Base-by-base conservation (phyloP, 345 rosid genomes). In the Linum trigynum region DNA sequence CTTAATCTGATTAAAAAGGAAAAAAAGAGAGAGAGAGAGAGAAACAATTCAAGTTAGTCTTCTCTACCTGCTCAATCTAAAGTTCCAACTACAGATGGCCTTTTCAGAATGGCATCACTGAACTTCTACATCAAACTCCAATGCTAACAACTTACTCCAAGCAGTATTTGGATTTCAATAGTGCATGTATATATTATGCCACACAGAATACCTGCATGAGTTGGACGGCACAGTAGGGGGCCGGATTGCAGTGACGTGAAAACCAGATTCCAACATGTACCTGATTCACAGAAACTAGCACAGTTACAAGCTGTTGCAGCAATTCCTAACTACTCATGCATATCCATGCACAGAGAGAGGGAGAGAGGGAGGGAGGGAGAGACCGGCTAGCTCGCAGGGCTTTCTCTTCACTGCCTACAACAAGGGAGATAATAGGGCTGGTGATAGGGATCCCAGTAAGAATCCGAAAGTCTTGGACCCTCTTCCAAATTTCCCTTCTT, bases 171-270 rank as follows among this genome's bases (percentile, higher is more conserved):
- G 32, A 23, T 23, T 23, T 23, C 32, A 23, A 23, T 23, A 23
- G 32, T 23, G 0, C 32, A 23, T 23, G 32, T 23, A 23, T 23
- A 23, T 23, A 23, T 23, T 23, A 23, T 23, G 32, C 32, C 32
- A 23, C 32, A 23, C 32, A 23, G 32, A 23, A 23, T 23, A 92
- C 97, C 97, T 85, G 97, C 97, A 94, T 64, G 92, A 90, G 71
- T 94, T 94, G 50, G 92, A 81, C 70, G 99, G 96, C 65, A 94
- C 99, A 32, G 97, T 90, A 65, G 99, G 99, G 39, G 98, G 99
- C 78, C 97, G 76, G 69, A 90, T 90, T 58, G 99, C 96, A 73
- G 90, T 84, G 53, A 88, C 96, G 63, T 90, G 96, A 67, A 94
- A 88, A n/a, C 99, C 97, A 61, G 88, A 86, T 69, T 76, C 74